Evolutionary conservation across 768 basidiomycete genomes (phyloP), one percentile per base, ranked within the genome.

Genomic region (Porpolomopsis calyptriformis): DNA sequence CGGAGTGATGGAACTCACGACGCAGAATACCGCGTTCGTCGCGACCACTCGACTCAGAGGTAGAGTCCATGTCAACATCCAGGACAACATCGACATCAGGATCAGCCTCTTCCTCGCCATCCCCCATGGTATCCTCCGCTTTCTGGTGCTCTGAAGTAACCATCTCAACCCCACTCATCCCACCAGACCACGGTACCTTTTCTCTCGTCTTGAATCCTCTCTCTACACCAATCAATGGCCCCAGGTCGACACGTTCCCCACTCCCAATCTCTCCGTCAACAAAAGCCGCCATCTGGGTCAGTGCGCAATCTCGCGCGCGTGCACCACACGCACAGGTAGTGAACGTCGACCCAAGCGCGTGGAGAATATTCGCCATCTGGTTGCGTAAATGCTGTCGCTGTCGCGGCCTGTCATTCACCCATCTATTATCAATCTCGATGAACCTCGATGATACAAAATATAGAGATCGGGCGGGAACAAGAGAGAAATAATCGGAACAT

Each of bases 261-360:
- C 7, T 19, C 18, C 11, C 7, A 24, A 18, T 25, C 14, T 52
- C 54, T 26, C 58, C 57, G 33, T 66, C 60, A 25, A 83, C 79
- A 50, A 84, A 78, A n/a, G 67, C 67, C 11, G 74, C 74, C 74
- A 84, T 80, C n/a, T 74, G 70, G 10, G 64, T 67, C 20, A 82
- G 58, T 2, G 76, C 81, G 53, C 85, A 87, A 43, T 82, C 77
- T 25, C 66, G 68, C 3, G 80, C 70, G 4, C 67, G 67, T 8
- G 73, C 66, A 4, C 84, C 84, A 51, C 84, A 86, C 0, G 84
- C 84, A 45, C 84, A 86, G 1, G 80, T 80, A 3, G 80, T 78
- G 55, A 85, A 86, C 0, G 80, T 82, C 14, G 78, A 78, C 5
- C 76, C 68, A 43, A 86, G 71, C 4, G 80, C 71, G 45, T 85